phyloP scores from a whole-genome alignment of 768 basidiomycete species.

The Galerina sulciceps region DNA sequence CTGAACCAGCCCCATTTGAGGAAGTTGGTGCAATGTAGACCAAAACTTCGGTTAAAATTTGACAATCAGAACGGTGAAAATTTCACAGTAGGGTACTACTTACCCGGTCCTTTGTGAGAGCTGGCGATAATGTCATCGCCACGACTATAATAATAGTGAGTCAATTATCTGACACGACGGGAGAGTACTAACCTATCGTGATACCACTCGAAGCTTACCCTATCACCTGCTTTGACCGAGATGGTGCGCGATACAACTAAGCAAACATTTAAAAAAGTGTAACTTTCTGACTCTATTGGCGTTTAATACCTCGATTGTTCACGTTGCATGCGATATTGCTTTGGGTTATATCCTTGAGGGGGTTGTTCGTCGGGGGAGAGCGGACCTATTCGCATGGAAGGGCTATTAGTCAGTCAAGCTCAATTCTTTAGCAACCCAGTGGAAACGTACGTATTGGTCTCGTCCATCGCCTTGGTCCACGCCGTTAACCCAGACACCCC shows the following conservation, averaged over 20 bases:
- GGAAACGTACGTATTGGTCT: conserved; percentile 30
- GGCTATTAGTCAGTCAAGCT: background rate
- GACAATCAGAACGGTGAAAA: background rate
- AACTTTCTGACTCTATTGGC: too few relatives aligned
- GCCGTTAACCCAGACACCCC: conserved; percentile 40
- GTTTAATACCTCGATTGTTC: conserved; percentile 29
- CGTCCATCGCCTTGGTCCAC: conserved; percentile 39
- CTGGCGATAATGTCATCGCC: conserved; percentile 39
- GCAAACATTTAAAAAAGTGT: too few relatives aligned
- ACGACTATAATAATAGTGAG: conserved; percentile 23
- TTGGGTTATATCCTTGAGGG: conserved; percentile 38
- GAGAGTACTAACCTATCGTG: conserved; percentile 28
- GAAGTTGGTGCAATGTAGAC: conserved; percentile 35
- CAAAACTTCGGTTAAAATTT: conserved; percentile 21
- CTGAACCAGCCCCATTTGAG: conserved; percentile 32
- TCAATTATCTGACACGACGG: background rate
- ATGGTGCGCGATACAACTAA: conserved; percentile 33
- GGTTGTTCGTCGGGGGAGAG: conserved; percentile 39
- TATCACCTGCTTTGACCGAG: conserved; percentile 33
- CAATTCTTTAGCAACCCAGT: background rate
- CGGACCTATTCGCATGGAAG: conserved; percentile 30
- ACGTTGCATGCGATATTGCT: conserved; percentile 36
- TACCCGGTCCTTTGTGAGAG: conserved; percentile 39
- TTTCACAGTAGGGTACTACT: background rate
- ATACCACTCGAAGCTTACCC: conserved; percentile 39